Percentiles rank a stretch among this genome's conserved stretches.
Evolutionary conservation across 2,329 filamentous ascomycete species (phyloP).

Genomic region (Sordariomycetes sp.): DNA sequence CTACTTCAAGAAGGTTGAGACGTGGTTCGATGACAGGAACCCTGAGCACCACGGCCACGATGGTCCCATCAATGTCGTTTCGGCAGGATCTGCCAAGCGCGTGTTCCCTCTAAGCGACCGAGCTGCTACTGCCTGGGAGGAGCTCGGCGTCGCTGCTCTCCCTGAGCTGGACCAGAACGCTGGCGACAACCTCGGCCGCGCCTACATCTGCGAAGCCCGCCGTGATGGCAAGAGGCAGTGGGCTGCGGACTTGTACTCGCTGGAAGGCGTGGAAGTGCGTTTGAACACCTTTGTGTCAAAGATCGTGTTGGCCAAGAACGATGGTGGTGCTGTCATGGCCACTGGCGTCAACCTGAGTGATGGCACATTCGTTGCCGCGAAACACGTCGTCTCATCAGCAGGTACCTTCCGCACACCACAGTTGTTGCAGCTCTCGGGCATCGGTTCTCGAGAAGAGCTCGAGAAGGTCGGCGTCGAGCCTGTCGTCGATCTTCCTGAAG

Average conservation of each 20-base stretch:
- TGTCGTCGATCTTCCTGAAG: slow-evolving; percentile 31
- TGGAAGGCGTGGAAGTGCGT: slow-evolving; percentile 15
- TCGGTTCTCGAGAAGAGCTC: slow-evolving; percentile 27
- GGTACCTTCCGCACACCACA: slow-evolving; percentile 38
- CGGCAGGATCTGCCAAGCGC: slow-evolving; percentile 19
- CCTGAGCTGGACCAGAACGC: slow-evolving; percentile 16
- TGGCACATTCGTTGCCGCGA: slow-evolving; percentile 12
- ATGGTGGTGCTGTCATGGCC: slow-evolving; percentile 8
- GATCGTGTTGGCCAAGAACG: slow-evolving; percentile 7
- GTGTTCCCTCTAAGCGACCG: slow-evolving; percentile 26
- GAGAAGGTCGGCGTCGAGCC: slow-evolving; percentile 19
- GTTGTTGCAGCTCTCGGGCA: slow-evolving; percentile 35
- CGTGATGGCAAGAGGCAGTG: slow-evolving; percentile 13
- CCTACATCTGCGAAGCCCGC: slow-evolving; percentile 16
- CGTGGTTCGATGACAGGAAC: slow-evolving; percentile 16
- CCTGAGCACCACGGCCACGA: slow-evolving; percentile 26
- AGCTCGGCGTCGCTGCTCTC: slow-evolving; percentile 23
- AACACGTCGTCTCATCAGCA: slow-evolving; percentile 35
- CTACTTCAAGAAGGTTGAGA: slow-evolving; percentile 32
- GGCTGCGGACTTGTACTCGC: slow-evolving; percentile 12
- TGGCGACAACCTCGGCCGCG: slow-evolving; percentile 21
- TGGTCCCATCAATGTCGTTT: slow-evolving; percentile 22
- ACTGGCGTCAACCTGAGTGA: slow-evolving; percentile 17
- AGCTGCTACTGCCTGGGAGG: slow-evolving; percentile 26
- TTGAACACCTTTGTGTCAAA: slow-evolving; percentile 13